Base-by-base conservation (phyloP, 2,329 filamentous ascomycete genomes). In the Lasiodiplodia citricola region DNA sequence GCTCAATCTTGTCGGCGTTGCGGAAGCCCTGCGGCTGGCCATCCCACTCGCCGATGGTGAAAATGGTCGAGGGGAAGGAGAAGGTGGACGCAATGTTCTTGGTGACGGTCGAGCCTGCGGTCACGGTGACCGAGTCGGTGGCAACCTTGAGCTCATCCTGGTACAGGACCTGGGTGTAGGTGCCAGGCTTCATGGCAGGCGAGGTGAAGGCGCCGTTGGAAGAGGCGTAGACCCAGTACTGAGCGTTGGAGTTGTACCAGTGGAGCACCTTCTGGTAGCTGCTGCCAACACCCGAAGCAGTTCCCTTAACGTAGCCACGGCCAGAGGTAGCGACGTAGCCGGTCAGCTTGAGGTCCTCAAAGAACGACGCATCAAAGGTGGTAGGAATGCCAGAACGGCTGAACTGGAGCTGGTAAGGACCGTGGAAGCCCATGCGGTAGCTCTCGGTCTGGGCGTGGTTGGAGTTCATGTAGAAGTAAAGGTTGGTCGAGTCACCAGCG, bases 121-220 rank as follows among this genome's bases (percentile, higher is more conserved):
- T 80, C 52, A 90, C 86, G 85, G 76, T 91, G 91, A 78, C 86
- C 21, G 56, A 62, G 35, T 47, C 66, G 13, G 44, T 63, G 18
- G 56, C 66, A 10, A 89, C 86, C 70, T 84, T 81, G 74, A 85
- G 85, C 75, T 90, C 87, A 21, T 81, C 84, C 72, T 88, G 87
- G 77, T 89, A 90, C 47, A 91, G 83, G 4, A 89, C 85, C 84
- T 90, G 89, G n/a, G 87, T 90, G 79, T 91, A 91, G 0, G 86
- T 89, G 37, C 89, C 89, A 0, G 88, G 87, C 73, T 88, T 89
- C 89, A 91, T 91, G 68, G 84, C 80, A 0, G 89, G 89, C 0
- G 88, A 90, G 2, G 84, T 89, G 78, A 89, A 92, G 14, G 80
- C 81, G 11, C 88, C 88, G 55, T 78, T 80, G 25, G 83, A 83